These are phyloP conservation scores for Alloteropsis angusta DNA, from an alignment of 202 grass and related monocot genomes.

Conservation along the genomic window DNA sequence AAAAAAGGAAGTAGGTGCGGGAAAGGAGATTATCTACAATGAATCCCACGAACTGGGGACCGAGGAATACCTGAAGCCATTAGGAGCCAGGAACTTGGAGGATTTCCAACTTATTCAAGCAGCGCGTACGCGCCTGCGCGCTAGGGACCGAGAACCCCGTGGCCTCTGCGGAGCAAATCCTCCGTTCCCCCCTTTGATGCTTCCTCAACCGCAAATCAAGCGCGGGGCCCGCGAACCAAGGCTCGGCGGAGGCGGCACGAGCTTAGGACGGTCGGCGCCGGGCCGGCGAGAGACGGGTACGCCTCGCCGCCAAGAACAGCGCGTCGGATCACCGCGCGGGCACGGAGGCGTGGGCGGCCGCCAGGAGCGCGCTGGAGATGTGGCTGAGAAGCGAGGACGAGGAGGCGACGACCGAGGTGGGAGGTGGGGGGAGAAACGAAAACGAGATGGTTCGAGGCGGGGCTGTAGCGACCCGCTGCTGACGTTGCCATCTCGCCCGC, in stretches of 20 bases:
- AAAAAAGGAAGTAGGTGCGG: neutral
- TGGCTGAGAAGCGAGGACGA: neutral
- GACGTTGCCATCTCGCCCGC: slow-evolving; percentile 5
- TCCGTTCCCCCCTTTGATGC: neutral
- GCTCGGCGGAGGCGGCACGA: neutral
- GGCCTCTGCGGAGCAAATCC: neutral
- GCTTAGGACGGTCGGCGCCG: neutral
- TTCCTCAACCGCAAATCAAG: neutral
- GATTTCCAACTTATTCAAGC: neutral
- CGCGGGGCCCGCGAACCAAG: neutral
- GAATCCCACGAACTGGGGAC: neutral
- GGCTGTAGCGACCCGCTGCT: neutral
- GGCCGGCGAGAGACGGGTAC: neutral
- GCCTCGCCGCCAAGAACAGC: neutral
- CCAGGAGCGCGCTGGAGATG: neutral
- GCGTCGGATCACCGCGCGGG: neutral
- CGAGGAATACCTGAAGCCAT: slow-evolving; percentile 38
- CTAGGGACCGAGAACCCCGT: neutral
- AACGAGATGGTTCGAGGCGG: slow-evolving; percentile 6
- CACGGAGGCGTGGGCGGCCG: neutral
- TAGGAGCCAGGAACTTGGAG: neutral
- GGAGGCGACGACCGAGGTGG: neutral
- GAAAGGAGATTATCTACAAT: neutral
- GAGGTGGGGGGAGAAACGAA: neutral
- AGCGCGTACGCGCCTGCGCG: neutral